Evolutionary conservation across 192 early-diverging fungal genomes (phyloP).

Genomic region (Cladochytrium replicatum): DNA sequence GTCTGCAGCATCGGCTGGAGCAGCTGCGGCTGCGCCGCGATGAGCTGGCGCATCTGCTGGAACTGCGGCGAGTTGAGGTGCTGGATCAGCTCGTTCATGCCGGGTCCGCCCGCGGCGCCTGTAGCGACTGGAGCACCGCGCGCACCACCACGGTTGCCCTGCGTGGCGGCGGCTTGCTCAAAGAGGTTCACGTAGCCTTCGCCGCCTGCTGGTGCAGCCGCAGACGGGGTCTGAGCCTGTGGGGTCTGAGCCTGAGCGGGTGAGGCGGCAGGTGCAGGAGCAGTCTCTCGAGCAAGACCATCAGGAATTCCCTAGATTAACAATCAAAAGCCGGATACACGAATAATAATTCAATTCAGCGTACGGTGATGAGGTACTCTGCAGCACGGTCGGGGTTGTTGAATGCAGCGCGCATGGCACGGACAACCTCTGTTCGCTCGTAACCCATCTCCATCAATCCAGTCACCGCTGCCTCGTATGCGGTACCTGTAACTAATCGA

Average conservation of each 20-base stretch:
- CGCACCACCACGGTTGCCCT: slow-evolving; percentile 1
- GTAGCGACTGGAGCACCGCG: slow-evolving; percentile 19
- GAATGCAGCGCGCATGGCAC: slow-evolving; percentile 91
- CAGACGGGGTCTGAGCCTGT: slow-evolving; percentile 7
- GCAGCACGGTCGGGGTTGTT: slow-evolving; percentile 96
- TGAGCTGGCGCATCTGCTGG: slow-evolving; percentile 79
- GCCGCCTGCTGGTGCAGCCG: slow-evolving; percentile 19
- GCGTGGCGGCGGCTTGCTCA: slow-evolving; percentile 21
- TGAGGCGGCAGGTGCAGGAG: slow-evolving; percentile 14
- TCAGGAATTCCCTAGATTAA: slow-evolving; percentile 75
- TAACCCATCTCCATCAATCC: slow-evolving; percentile 97
- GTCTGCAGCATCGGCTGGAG: slow-evolving; percentile 78
- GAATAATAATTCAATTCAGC: not conserved
- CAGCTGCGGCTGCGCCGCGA: slow-evolving; percentile 76
- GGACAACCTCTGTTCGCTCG: slow-evolving; percentile 69
- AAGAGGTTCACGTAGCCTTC: slow-evolving; percentile 35
- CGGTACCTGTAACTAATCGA: slow-evolving; percentile 58
- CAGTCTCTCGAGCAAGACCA: slow-evolving; percentile 40
- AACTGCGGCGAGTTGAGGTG: slow-evolving; percentile 69
- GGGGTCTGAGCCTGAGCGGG: slow-evolving; percentile 6
- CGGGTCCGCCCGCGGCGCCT: slow-evolving; percentile 1
- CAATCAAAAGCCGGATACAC: not conserved
- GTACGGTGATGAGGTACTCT: slow-evolving; percentile 85
- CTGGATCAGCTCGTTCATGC: slow-evolving; percentile 27
- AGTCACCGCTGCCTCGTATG: slow-evolving; percentile 68